Conservation (phyloP, 805 yeast species). For the Suhomyces emberorum region DNA sequence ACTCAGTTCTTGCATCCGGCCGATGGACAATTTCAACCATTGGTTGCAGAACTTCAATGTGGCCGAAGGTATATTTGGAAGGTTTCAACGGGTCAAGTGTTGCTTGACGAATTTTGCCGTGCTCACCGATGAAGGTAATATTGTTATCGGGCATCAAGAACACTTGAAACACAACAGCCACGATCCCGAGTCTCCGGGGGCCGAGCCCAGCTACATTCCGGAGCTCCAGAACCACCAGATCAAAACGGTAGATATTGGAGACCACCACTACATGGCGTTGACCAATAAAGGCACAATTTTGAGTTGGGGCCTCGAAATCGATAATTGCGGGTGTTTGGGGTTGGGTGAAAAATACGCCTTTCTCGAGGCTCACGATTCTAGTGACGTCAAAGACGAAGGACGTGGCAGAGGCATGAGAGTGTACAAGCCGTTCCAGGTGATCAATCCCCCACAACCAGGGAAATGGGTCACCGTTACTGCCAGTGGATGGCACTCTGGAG, state of each 20-base stretch:
- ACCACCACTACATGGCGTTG: conserved; percentile 67
- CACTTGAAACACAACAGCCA: conserved; percentile 9
- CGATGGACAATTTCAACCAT: conserved; percentile 27
- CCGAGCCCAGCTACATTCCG: conserved; percentile 30
- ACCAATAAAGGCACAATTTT: conserved; percentile 52
- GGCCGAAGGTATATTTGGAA: conserved; percentile 18
- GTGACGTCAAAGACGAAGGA: conserved; percentile 22
- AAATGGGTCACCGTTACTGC: conserved; percentile 62
- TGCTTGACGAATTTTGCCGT: conserved; percentile 53
- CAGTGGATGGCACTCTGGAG: conserved; percentile 80
- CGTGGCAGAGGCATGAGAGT: conserved; percentile 29
- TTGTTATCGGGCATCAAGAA: conserved; percentile 36
- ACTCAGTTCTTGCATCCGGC: conserved; percentile 6
- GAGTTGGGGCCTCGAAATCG: conserved; percentile 68
- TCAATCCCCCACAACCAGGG: conserved; percentile 41
- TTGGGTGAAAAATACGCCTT: conserved; percentile 34
- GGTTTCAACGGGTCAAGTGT: conserved; percentile 52
- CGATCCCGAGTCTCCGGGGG: conserved; percentile 8
- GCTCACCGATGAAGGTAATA: conserved; percentile 50
- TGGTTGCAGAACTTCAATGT: conserved; percentile 23
- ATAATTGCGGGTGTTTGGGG: conserved; percentile 68
- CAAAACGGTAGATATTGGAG: conserved; percentile 63
- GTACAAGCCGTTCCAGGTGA: conserved; percentile 19
- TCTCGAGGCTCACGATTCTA: conserved; percentile 2
- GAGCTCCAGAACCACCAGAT: conserved; percentile 48